Percentiles rank a stretch among this genome's conserved stretches.
phyloP scores from a whole-genome alignment of 2,329 filamentous ascomycete genomes.

The Berkeleyomyces rouxiae region DNA sequence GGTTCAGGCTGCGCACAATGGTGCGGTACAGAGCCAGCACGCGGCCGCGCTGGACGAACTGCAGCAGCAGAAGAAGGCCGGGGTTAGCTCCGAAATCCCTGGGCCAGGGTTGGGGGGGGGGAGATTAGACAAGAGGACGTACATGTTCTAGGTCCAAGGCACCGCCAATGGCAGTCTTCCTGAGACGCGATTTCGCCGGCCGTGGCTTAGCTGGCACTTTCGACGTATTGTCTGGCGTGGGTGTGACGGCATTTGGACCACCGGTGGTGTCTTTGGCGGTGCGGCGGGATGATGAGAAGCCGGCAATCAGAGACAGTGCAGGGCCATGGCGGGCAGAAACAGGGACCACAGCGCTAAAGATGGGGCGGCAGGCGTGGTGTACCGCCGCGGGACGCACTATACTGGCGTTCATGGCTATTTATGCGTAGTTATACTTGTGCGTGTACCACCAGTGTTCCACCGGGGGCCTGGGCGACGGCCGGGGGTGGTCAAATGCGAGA shows the following conservation, averaged over 20 bases:
- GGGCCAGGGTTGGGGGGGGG: background rate
- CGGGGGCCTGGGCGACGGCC: too few relatives aligned
- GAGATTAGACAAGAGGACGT: background rate
- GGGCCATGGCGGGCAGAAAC: background rate
- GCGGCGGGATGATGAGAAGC: background rate
- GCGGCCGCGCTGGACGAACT: slow-evolving; percentile 43
- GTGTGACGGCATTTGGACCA: background rate
- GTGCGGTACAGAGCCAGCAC: slow-evolving; percentile 41
- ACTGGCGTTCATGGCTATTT: background rate
- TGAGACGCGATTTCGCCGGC: background rate
- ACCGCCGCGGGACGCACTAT: background rate
- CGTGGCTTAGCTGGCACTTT: background rate
- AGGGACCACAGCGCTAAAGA: background rate
- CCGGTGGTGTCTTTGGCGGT: background rate
- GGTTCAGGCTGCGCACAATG: slow-evolving; percentile 36
- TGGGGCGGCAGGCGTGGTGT: background rate
- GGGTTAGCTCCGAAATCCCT: background rate
- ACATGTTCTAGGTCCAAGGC: background rate
- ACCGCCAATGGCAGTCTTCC: background rate
- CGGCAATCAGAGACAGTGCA: background rate
- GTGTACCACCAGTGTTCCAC: too few relatives aligned
- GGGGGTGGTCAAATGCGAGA: too few relatives aligned
- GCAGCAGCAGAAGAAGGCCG: background rate
- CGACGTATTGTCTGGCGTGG: background rate
- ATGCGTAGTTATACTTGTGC: too few relatives aligned